Evolutionary conservation across 73 alveolate species (phyloP).

Genomic region (Durusdinium trenchii): DNA sequence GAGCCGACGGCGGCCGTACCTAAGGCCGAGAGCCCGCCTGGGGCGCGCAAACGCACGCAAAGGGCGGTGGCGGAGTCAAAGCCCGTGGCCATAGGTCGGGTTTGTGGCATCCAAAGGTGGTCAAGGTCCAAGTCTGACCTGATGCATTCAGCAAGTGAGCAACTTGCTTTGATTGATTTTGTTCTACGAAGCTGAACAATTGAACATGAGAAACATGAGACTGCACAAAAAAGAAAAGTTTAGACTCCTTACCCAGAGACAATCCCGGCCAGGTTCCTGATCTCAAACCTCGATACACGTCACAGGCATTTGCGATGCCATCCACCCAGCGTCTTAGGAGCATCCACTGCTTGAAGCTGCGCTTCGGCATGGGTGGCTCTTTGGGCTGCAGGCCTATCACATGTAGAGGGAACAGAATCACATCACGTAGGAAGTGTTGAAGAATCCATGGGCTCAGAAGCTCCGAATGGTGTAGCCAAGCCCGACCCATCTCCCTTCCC

Average conservation of each 20-base stretch:
- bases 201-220: too few species aligned
- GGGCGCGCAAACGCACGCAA: constrained; percentile 55
- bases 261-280: constrained; percentile 92
- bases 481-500: constrained; percentile 90
- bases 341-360: constrained; percentile 49
- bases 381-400: constrained; percentile 31
- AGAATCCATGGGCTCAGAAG: constrained; percentile 39
- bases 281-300: constrained; percentile 76
- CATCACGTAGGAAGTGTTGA: constrained; percentile 70
- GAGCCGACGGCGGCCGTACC: constrained; percentile 87
- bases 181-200: too few species aligned
- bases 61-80: constrained; percentile 55
- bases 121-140: constrained; percentile 63
- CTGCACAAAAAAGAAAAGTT: too few species aligned
- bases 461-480: constrained; percentile 69
- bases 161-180: too few species aligned
- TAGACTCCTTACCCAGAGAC: too few species aligned
- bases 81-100: not conserved
- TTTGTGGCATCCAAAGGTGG: not conserved
- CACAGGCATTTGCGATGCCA: constrained; percentile 61
- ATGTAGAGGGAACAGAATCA: constrained; percentile 43
- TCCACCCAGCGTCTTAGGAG: constrained; percentile 56
- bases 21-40: constrained; percentile 73
- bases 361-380: not conserved
- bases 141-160: too few species aligned